A percentile compares a stretch with the other conserved stretches of the same genome.
These are phyloP conservation scores for Prunus armeniaca DNA, from an alignment of 306 rosid species.

Conservation along the genomic window DNA sequence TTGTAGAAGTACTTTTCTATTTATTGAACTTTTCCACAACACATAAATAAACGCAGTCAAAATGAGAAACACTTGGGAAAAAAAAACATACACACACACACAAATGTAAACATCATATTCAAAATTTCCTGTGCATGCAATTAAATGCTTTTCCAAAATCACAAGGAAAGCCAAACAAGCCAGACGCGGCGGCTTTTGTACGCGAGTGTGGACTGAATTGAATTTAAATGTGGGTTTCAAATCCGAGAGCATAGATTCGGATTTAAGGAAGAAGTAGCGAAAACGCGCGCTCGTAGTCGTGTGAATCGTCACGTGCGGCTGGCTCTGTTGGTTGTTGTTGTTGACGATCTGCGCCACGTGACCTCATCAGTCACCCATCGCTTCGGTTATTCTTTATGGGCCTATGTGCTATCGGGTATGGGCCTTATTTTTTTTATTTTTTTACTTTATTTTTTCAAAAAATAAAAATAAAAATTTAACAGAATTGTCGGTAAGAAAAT, in stretches of 20 bases:
- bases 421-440: neutral
- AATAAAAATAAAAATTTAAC: neutral
- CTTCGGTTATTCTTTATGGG: neutral
- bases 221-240: neutral
- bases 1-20: no score
- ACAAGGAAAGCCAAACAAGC: neutral
- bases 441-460: neutral
- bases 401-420: neutral
- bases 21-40: neutral
- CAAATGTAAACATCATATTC: neutral
- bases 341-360: slow-evolving; percentile 1
- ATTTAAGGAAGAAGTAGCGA: neutral
- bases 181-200: neutral
- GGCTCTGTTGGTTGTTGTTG: neutral
- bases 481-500: neutral
- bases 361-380: neutral
- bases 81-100: neutral
- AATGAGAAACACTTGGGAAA: neutral
- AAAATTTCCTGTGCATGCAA: neutral
- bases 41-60: neutral
- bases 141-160: neutral
- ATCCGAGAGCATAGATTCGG: neutral
- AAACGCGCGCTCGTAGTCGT: neutral
- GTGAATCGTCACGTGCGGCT: neutral
- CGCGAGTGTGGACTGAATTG: neutral